A percentile compares a stretch with the other conserved stretches of the same genome.
Evolutionary conservation across 2,329 filamentous ascomycete genomes (phyloP).

Genomic region (Colletotrichum paranaense): DNA sequence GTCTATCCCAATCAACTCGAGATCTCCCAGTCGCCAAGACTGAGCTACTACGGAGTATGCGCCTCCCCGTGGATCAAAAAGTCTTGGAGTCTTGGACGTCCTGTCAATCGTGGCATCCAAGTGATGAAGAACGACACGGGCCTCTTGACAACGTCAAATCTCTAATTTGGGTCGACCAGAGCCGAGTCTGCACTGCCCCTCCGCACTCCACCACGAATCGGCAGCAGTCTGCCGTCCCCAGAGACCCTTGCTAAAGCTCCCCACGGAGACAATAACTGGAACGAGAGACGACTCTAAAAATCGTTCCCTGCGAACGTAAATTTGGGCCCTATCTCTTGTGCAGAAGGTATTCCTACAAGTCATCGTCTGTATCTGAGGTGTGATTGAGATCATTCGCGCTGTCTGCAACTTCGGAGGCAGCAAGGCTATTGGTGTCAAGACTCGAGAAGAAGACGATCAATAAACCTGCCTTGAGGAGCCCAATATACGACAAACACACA

Average conservation of each 20-base stretch:
- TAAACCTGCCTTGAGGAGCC: too few species aligned
- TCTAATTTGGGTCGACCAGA: background rate
- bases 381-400: too few species aligned
- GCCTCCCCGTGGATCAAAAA: background rate
- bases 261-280: background rate
- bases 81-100: background rate
- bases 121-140: background rate
- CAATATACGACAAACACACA: background rate
- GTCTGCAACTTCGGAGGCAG: too few species aligned
- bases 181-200: conserved; percentile 6
- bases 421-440: too few species aligned
- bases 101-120: background rate
- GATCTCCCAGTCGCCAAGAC: conserved; percentile 4
- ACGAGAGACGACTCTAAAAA: background rate
- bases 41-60: background rate
- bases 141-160: background rate
- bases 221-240: background rate
- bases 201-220: conserved; percentile 11
- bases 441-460: too few species aligned
- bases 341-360: too few species aligned
- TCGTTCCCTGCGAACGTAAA: too few species aligned
- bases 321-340: too few species aligned
- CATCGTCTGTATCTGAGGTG: too few species aligned
- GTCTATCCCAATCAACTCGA: background rate
- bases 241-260: conserved; percentile 5